Evolutionary conservation across 768 basidiomycete species (phyloP), one percentile per base, ranked within the genome.

Genomic region (Lentinula lateritia): DNA sequence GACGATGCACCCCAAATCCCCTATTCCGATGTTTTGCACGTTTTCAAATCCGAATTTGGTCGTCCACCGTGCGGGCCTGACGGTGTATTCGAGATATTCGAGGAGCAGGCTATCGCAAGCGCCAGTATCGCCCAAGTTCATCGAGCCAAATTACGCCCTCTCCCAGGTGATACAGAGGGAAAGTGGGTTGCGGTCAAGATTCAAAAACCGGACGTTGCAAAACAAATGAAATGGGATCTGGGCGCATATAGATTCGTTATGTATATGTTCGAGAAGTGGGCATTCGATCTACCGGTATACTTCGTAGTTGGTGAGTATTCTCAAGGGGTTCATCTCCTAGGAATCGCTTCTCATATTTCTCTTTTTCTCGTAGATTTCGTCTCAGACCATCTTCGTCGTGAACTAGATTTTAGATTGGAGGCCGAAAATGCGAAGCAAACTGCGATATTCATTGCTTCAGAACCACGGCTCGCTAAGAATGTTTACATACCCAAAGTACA

Each of bases 101-200:
- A 93, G 59, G 80, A 86, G 63, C 69, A 81, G 2, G 88, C 95
- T 0, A 76, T 92, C 0, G 95, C 95, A 0, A 92, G 90, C 63
- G 95, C 95, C 1, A 92, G 90, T 66, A 89, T 98, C 61, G 95
- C 95, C 0, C 95, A 97, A 70, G 95, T 97, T 0, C 95, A 97
- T 69, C 80, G 82, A 50, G 95, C 95, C 5, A 80, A 78, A 57
- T 66, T 81, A 15, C 79, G 81, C 78, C 75, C 79, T 0, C 66
- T 48, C 32, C 67, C 74, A 5, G 77, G 73, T 10, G 76, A 79
- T 56, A 71, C 71, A 8, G 76, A 77, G 60, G 80, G 76, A 36
- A 76, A 82, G 39, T 89, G 88, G 83, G 94, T 98, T 1, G 95
- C 95, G 0, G 95, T 98, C 63, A 98, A 98, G 75, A 79, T 92